These are phyloP conservation scores for Auricularia auricula-judae DNA, from an alignment of 768 basidiomycete species.

Conservation along the genomic window DNA sequence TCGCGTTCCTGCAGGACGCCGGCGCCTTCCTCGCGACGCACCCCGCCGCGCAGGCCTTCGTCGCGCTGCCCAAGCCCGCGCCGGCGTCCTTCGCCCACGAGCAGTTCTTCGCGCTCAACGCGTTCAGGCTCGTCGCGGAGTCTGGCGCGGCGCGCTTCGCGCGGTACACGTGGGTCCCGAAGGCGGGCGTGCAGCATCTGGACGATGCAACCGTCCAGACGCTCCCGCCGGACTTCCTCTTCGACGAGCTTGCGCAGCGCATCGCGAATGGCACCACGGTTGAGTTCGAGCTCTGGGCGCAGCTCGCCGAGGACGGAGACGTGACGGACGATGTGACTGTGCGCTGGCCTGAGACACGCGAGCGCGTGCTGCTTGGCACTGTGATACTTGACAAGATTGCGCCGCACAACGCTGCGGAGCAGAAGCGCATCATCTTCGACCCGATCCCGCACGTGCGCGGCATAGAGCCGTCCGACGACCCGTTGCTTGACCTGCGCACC, in stretches of 20 bases:
- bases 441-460: constrained; percentile 13
- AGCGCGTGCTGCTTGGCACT: constrained; percentile 9
- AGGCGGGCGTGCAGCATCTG: not conserved
- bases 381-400: constrained; percentile 4
- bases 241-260: not conserved
- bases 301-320: constrained; percentile 12
- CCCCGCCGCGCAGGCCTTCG: constrained; percentile 6
- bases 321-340: constrained; percentile 11
- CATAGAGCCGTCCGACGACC: constrained; percentile 12
- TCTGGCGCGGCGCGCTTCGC: constrained; percentile 5
- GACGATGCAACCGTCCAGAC: not conserved
- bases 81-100: constrained; percentile 9
- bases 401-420: constrained; percentile 5
- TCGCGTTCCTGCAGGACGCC: constrained; percentile 4
- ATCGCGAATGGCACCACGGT: not conserved
- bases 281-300: constrained; percentile 7
- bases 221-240: not conserved
- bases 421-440: constrained; percentile 14
- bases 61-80: constrained; percentile 9
- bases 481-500: constrained; percentile 12
- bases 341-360: constrained; percentile 9
- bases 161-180: constrained; percentile 8
- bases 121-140: constrained; percentile 9
- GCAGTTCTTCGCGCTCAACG: constrained; percentile 9
- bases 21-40: constrained; percentile 7